These are phyloP conservation scores for Hysterium pulicare DNA, from an alignment of 2,329 filamentous ascomycete species.

Conservation along the genomic window DNA sequence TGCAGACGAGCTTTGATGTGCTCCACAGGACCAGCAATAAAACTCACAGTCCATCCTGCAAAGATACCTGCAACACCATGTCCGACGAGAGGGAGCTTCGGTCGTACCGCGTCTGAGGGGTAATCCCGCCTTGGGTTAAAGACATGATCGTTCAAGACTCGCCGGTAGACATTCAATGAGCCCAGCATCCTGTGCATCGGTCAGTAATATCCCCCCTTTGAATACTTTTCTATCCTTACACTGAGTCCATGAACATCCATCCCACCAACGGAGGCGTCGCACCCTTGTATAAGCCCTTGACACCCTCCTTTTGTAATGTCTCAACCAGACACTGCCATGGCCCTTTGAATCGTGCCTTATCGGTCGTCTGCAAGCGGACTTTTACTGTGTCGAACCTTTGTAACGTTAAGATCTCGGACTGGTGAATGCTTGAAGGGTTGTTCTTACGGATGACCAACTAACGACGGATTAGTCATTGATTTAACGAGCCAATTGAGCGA, in stretches of 20 bases:
- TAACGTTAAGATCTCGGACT: conserved; percentile 3
- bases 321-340: conserved; percentile 81
- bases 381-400: conserved; percentile 90
- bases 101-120: conserved; percentile 32
- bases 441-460: conserved; percentile 59
- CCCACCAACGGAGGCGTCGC: conserved; percentile 87
- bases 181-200: conserved; percentile 66
- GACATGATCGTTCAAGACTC: conserved; percentile 74
- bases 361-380: conserved; percentile 87
- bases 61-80: conserved; percentile 85
- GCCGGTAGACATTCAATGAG: conserved; percentile 84
- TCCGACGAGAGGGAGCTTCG: conserved; percentile 68
- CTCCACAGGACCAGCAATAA: conserved; percentile 90
- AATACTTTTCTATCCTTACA: conserved; percentile 42
- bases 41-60: conserved; percentile 84
- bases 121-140: conserved; percentile 56
- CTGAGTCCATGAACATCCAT: conserved; percentile 97
- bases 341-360: conserved; percentile 72
- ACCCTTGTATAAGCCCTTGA: conserved; percentile 87
- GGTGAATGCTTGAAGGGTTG: conserved; percentile 1
- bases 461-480: conserved; percentile 7
- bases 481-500: background rate
- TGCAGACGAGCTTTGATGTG: conserved; percentile 93
- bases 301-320: conserved; percentile 81
- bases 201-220: conserved; percentile 5